Evolutionary conservation across 768 basidiomycete species (phyloP).

Genomic region (Tricholoma bakamatsutake): DNA sequence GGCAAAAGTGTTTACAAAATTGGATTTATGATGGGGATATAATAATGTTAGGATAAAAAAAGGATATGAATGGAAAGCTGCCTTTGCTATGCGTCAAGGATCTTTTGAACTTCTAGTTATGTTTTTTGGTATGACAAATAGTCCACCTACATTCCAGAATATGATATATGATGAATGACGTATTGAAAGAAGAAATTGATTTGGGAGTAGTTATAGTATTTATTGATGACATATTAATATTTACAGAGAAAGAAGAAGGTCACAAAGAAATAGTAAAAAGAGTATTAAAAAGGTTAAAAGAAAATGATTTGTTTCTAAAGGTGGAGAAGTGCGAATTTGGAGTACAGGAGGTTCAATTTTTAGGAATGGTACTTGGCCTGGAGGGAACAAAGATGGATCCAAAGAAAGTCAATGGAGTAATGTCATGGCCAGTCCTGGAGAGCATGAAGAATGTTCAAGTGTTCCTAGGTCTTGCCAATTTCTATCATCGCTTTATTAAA

Average conservation of each 20-base stretch:
- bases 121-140: no score
- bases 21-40: no score
- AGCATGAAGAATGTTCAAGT: no score
- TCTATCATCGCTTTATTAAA: no score
- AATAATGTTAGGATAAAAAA: background rate
- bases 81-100: no score
- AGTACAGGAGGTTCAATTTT: background rate
- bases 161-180: background rate
- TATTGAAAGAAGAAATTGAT: background rate
- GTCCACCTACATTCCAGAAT: background rate
- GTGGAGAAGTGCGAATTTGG: constrained; percentile 6
- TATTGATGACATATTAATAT: constrained; percentile 5
- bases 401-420: background rate
- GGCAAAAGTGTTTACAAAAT: no score
- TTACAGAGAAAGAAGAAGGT: background rate
- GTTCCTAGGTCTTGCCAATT: no score
- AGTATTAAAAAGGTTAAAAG: no score
- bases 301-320: constrained; percentile 4
- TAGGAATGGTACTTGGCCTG: background rate
- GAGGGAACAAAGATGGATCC: background rate
- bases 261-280: background rate
- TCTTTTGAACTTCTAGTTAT: no score
- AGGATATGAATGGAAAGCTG: no score
- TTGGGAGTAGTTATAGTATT: background rate
- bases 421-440: background rate